Conservation (phyloP, 441 rosid species). For the Rhodomyrtus psidioides region DNA sequence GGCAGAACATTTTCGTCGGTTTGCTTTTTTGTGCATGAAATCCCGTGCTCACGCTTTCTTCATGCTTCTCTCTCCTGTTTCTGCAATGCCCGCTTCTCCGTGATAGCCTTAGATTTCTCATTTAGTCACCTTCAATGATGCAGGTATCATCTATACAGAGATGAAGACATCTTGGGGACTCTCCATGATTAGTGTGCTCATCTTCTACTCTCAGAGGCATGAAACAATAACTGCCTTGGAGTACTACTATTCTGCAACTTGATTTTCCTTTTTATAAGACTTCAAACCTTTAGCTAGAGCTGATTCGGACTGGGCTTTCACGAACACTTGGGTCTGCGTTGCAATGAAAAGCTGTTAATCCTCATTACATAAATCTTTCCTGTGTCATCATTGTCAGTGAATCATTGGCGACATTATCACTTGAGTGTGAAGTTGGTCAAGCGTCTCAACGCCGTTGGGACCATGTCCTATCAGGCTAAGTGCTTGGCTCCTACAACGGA, state of each 20-base stretch:
- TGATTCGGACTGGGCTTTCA: not conserved
- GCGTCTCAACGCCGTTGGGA: not conserved
- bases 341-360: not conserved
- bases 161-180: slow-evolving; percentile 29
- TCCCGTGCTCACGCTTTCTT: not conserved
- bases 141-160: slow-evolving; percentile 27
- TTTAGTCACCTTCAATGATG: not conserved
- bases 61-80: not conserved
- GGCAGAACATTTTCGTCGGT: not conserved
- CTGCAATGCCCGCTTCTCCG: not conserved
- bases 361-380: not conserved
- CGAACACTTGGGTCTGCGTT: not conserved
- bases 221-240: not conserved
- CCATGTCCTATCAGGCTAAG: not conserved
- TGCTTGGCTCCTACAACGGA: not conserved
- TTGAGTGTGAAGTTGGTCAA: not conserved
- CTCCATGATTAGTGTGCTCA: slow-evolving; percentile 14
- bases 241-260: not conserved
- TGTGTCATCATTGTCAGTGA: not conserved
- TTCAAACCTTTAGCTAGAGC: not conserved
- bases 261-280: not conserved
- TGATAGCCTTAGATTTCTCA: not conserved
- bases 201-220: not conserved
- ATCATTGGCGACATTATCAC: not conserved
- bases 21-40: not conserved